Percentiles rank a stretch among this genome's conserved stretches.
phyloP scores from a whole-genome alignment of 2,329 filamentous ascomycete species.

The Fusarium burgessii region DNA sequence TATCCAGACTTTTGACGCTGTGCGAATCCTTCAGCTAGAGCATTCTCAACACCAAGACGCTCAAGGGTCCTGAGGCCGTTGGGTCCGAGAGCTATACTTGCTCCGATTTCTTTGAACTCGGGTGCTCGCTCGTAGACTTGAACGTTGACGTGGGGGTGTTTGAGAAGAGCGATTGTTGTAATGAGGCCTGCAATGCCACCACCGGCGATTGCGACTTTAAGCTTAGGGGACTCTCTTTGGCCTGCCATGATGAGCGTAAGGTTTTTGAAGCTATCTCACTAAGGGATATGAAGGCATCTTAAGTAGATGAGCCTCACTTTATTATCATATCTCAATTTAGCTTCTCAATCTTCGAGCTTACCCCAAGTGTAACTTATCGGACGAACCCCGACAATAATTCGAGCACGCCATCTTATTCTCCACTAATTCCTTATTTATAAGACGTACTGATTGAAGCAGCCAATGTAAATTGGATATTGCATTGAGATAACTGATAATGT shows the following conservation, averaged over 20 bases:
- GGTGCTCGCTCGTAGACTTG: slow-evolving; percentile 63
- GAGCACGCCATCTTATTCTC: slow-evolving; percentile 20
- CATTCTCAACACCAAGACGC: not conserved
- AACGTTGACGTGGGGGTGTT: slow-evolving; percentile 56
- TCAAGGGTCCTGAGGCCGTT: slow-evolving; percentile 64
- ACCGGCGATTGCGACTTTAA: slow-evolving; percentile 58
- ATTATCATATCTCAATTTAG: not conserved
- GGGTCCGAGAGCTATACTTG: slow-evolving; percentile 62
- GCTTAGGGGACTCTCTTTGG: not conserved
- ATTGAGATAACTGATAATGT: not conserved
- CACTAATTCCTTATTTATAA: slow-evolving; percentile 11
- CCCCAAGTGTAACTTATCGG: slow-evolving; percentile 5
- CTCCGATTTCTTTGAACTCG: slow-evolving; percentile 50
- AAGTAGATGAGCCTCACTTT: slow-evolving; percentile 18
- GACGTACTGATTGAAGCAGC: not conserved
- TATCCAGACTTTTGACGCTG: not conserved
- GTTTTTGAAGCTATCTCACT: not conserved
- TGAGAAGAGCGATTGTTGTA: slow-evolving; percentile 59
- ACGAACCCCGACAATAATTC: not conserved
- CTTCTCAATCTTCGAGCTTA: not conserved
- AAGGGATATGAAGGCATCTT: not conserved
- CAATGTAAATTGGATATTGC: not conserved
- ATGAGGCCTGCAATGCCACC: slow-evolving; percentile 64
- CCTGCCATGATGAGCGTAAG: not conserved
- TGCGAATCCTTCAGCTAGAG: not conserved